Base-by-base conservation (phyloP, 2,329 filamentous ascomycete species). In the Hymenoscyphus fructigenus region DNA sequence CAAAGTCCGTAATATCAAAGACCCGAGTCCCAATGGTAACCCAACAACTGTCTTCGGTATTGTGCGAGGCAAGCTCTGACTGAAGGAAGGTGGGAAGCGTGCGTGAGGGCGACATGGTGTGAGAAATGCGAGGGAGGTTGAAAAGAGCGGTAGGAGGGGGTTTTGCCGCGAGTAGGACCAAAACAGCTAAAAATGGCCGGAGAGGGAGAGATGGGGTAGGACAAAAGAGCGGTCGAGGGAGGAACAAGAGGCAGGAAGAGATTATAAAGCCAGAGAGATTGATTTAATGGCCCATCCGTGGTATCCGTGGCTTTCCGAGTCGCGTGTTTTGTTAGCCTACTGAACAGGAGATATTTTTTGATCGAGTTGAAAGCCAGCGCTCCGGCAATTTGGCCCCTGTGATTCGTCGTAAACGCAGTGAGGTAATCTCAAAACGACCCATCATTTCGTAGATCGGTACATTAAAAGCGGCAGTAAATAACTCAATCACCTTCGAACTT, bases 1-100 rank as follows among this genome's bases (percentile, higher is more conserved):
- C 79, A 75, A 99, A 99, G 63, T 91, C 87, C 65, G 95, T 97
- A 69, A 99, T 85, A 82, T 99, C 94, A 84, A 93, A 99, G 72
- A 99, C 94, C 72, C 94, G 96, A 65, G 85, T 85, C 68, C 92
- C 93, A 62, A 97, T 83, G 2, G 91, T 95, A 72, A 99, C 93
- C 82, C 93, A 99, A 82, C 94, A 98, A 59, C 92, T 96, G 75
- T 92, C 86, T 59, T 82, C 81, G 57, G 86, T 89, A 77, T 91
- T 94, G 79, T 96, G 93, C 71, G 88, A 82, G 77, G 89, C 87
- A 75, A 99, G 88, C 76, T 99, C 91, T 70, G 89, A 86, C 71
- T 84, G 84, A 59, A 91, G 89, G 75, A 98, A 89, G 32, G 90
- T 94, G 64, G 94, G 94, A 59, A 98, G 87, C 59, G 87, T 93